Percentiles rank a stretch among this genome's conserved stretches.
Evolutionary conservation across 495 filamentous ascomycete genomes (phyloP).

Genomic region (Amniculicola lignicola): DNA sequence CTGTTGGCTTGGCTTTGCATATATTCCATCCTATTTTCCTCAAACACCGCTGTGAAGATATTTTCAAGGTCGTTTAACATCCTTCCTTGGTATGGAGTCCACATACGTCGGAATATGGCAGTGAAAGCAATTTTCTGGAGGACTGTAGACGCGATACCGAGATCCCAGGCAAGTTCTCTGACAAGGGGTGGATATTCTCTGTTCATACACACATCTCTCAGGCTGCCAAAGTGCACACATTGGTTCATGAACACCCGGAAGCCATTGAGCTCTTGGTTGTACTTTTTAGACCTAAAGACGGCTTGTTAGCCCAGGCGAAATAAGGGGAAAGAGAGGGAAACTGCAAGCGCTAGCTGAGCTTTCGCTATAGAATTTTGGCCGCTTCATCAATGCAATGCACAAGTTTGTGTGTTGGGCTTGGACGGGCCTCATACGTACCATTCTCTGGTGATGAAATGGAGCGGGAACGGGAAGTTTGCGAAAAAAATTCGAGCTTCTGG

Average conservation of each 20-base stretch:
- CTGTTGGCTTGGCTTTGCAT: too few relatives aligned
- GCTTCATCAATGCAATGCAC: too few relatives aligned
- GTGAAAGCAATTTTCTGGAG: conserved; percentile 32
- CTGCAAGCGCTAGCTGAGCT: too few relatives aligned
- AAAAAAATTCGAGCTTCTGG: conserved; percentile 23
- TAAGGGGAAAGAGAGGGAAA: too few relatives aligned
- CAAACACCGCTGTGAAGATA: too few relatives aligned
- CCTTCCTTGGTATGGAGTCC: not conserved
- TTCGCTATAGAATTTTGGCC: too few relatives aligned
- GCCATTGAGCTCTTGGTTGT: conserved; percentile 1
- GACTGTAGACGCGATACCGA: conserved; percentile 18
- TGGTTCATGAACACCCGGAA: conserved; percentile 8
- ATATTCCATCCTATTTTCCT: too few relatives aligned
- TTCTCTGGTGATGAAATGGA: not conserved
- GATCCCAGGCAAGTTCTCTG: conserved; percentile 18
- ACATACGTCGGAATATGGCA: conserved; percentile 23
- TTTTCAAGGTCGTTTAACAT: too few relatives aligned
- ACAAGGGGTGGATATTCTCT: conserved; percentile 22
- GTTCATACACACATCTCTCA: not conserved
- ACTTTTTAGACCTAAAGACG: conserved; percentile 13
- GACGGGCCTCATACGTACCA: too few relatives aligned
- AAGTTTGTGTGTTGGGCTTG: too few relatives aligned
- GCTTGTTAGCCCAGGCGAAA: too few relatives aligned
- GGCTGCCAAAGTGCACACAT: not conserved
- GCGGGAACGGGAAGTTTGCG: conserved; percentile 29